phyloP scores from a whole-genome alignment of 306 rosid species.

The Acacia confusa region DNA sequence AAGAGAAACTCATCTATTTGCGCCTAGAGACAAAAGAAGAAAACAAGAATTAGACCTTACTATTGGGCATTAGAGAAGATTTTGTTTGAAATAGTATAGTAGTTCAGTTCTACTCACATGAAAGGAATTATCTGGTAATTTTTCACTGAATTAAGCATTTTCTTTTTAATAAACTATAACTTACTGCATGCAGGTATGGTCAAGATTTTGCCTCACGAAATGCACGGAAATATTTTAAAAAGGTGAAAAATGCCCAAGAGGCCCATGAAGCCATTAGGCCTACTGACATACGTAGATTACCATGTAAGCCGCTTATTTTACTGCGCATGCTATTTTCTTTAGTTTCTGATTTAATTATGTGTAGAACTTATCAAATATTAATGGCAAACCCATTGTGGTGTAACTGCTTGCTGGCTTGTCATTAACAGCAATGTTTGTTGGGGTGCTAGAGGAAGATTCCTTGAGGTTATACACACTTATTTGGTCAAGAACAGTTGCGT shows the following conservation, averaged over 20 bases:
- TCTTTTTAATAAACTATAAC: constrained; percentile 23
- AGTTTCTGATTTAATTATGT: constrained; percentile 23
- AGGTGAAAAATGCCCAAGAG: constrained; percentile 99
- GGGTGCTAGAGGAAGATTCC: constrained; percentile 76
- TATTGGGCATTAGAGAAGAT: background rate
- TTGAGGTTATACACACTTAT: constrained; percentile 85
- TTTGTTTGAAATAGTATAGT: constrained; percentile 10
- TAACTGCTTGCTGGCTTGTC: constrained; percentile 37
- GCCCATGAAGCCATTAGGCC: constrained; percentile 99
- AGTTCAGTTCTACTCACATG: constrained; percentile 8
- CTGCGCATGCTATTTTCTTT: constrained; percentile 11
- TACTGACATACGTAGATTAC: constrained; percentile 72
- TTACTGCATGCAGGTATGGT: constrained; percentile 73
- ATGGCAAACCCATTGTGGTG: constrained; percentile 23
- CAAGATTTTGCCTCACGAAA: constrained; percentile 58
- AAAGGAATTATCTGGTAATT: constrained; percentile 4
- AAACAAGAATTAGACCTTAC: background rate
- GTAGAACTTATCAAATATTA: constrained; percentile 24
- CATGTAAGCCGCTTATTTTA: constrained; percentile 58
- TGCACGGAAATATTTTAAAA: constrained; percentile 74
- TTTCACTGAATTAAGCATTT: background rate
- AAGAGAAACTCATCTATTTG: background rate
- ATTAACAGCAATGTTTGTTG: constrained; percentile 71
- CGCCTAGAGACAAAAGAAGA: background rate
- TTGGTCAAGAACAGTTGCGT: constrained; percentile 86